phyloP scores from a whole-genome alignment of 257 asterid genomes.

The Solanum paucissectum region DNA sequence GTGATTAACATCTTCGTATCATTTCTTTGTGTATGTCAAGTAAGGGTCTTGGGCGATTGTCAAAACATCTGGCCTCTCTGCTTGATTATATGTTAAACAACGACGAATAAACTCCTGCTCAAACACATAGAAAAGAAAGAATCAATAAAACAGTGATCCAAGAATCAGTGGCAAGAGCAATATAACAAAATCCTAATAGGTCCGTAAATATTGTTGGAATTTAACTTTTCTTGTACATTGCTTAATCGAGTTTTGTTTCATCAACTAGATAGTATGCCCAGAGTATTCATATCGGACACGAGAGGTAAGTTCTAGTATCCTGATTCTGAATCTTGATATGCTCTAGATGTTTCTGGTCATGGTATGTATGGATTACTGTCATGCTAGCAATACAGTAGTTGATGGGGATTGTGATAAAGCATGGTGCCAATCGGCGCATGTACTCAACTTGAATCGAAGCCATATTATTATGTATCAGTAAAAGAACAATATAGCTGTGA shows the following conservation, averaged over 20 bases:
- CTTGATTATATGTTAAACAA: constrained; percentile 81
- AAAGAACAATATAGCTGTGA: neutral
- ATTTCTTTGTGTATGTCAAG: constrained; percentile 68
- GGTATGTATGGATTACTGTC: neutral
- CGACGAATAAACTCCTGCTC: constrained; percentile 88
- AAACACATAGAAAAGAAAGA: neutral
- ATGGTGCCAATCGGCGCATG: neutral
- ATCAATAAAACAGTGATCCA: neutral
- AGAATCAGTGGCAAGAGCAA: neutral
- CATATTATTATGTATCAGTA: neutral
- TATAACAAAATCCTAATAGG: neutral
- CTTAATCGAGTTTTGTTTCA: neutral
- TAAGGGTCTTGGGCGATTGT: constrained; percentile 84
- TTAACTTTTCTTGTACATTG: neutral
- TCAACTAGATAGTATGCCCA: neutral
- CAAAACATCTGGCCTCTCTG: constrained; percentile 86
- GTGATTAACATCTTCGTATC: constrained; percentile 5
- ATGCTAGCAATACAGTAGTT: neutral
- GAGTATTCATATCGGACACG: neutral
- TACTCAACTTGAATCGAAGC: neutral
- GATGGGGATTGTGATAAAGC: neutral
- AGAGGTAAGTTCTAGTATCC: neutral
- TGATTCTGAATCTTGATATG: neutral
- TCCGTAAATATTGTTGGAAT: neutral
- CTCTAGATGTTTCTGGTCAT: neutral